Conservation (phyloP, 352 stramenopile species). For the Phytophthora brassicae region DNA sequence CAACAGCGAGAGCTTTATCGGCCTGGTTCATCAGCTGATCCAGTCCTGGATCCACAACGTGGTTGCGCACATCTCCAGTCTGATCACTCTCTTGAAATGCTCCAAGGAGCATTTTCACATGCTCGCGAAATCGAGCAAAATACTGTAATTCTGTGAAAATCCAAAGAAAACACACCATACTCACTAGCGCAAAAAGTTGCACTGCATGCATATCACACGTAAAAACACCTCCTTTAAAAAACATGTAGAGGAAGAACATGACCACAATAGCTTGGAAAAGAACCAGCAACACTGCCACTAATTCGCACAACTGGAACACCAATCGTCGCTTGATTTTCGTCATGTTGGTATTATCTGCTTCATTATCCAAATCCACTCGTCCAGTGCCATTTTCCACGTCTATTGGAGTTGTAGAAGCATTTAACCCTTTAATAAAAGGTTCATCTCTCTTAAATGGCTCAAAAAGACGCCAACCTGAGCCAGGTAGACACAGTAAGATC, state of each 20-base stretch:
- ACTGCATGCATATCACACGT: conserved; percentile 48
- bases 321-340: conserved; percentile 77
- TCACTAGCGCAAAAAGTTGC: conserved; percentile 55
- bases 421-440: not conserved
- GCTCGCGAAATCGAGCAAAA: conserved; percentile 79
- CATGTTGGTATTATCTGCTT: conserved; percentile 45
- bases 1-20: conserved; percentile 49
- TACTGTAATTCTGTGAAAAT: conserved; percentile 68
- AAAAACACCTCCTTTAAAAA: conserved; percentile 78
- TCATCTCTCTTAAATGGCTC: conserved; percentile 73
- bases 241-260: conserved; percentile 81
- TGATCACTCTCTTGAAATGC: conserved; percentile 83
- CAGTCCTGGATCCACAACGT: conserved; percentile 54
- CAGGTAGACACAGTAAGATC: conserved; percentile 60
- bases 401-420: too few relatives aligned
- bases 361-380: too few relatives aligned
- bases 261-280: conserved; percentile 56
- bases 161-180: conserved; percentile 55
- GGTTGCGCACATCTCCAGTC: conserved; percentile 67
- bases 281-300: conserved; percentile 58
- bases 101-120: conserved; percentile 84
- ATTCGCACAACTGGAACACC: conserved; percentile 72
- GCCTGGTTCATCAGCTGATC: conserved; percentile 62
- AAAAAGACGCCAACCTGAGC: conserved; percentile 57
- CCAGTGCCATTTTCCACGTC: conserved; percentile 31